Base-by-base conservation (phyloP, 768 basidiomycete species). In the Ramaria rubella region DNA sequence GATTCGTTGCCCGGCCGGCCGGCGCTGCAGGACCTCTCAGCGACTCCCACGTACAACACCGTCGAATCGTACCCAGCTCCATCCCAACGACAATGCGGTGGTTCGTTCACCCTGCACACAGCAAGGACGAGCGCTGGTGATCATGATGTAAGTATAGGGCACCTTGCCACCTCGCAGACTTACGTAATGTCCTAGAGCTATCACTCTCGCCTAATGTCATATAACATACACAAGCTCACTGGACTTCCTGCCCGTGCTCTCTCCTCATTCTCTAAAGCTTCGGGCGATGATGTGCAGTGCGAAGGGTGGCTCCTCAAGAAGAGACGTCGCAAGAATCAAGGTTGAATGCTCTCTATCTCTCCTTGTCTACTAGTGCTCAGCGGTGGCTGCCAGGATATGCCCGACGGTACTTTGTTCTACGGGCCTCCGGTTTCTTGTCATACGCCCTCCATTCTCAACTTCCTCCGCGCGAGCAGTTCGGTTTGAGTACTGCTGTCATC, bases 231-330 rank as follows among this genome's bases (percentile, higher is more conserved):
- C 9, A 46, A 46, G 23, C 44, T 46, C 44, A 46, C 44, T 14
- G 44, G 12, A 24, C 44, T 46, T 23, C 44, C 44, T 11, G 44
- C 44, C 23, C 12, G 23, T 9, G 44, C 14, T 9, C 11, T 46
- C 12, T 46, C 23, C 23, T 46, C 44, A 14, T 46, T 46, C 44
- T 14, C 12, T 23, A 46, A 46, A 24, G 44, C 44, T 46, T 23
- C 44, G 9, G 44, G 50, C 24, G 59, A 67, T 24, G 63, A 62
- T 29, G 65, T 82, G 49, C 60, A 86, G 4, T 76, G 72, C 50
- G 77, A 87, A 63, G 90, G 90, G 72, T 92, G 88, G 88, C 71
- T 91, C 5, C 75, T 92, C 59, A 92, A 92, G 74, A 93, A 93
- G 72, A 76, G 90, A 62, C 75, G 90, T 61, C 90, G 89, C 77